Evolutionary conservation across 495 filamentous ascomycete species (phyloP).

Genomic region (Aspergillus bridgeri): DNA sequence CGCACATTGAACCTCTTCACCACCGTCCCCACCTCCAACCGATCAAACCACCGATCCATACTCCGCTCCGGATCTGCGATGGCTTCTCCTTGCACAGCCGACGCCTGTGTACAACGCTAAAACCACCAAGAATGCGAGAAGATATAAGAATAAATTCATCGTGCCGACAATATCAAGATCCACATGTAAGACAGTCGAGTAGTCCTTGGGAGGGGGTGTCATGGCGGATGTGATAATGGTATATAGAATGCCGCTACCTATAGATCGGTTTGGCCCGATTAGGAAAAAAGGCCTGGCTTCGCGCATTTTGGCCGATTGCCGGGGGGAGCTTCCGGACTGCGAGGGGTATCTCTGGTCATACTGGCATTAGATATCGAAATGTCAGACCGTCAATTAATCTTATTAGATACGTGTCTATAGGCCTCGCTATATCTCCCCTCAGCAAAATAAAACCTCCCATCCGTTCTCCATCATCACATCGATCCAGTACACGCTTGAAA

Average conservation of each 20-base stretch:
- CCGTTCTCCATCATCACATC: background rate
- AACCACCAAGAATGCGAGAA: background rate
- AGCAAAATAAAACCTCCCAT: background rate
- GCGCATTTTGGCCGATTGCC: background rate
- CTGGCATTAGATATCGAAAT: too few relatives aligned
- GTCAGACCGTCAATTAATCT: too few relatives aligned
- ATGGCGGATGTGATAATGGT: too few relatives aligned
- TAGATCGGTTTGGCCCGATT: background rate
- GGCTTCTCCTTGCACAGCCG: background rate
- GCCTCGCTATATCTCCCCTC: background rate
- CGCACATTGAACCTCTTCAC: slow-evolving; percentile 50
- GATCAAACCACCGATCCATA: slow-evolving; percentile 69
- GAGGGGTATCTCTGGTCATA: background rate
- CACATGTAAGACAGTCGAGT: too few relatives aligned
- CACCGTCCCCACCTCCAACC: slow-evolving; percentile 27
- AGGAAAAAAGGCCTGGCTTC: background rate
- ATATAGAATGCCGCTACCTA: too few relatives aligned
- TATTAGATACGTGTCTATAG: too few relatives aligned
- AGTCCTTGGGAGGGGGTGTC: too few relatives aligned
- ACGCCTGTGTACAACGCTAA: background rate
- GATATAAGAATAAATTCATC: background rate
- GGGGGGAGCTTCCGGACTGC: too few relatives aligned
- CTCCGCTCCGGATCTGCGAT: slow-evolving; percentile 48
- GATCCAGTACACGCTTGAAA: background rate
- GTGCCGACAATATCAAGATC: background rate